phyloP scores from a whole-genome alignment of 345 rosid species.

The Populus euphratica region DNA sequence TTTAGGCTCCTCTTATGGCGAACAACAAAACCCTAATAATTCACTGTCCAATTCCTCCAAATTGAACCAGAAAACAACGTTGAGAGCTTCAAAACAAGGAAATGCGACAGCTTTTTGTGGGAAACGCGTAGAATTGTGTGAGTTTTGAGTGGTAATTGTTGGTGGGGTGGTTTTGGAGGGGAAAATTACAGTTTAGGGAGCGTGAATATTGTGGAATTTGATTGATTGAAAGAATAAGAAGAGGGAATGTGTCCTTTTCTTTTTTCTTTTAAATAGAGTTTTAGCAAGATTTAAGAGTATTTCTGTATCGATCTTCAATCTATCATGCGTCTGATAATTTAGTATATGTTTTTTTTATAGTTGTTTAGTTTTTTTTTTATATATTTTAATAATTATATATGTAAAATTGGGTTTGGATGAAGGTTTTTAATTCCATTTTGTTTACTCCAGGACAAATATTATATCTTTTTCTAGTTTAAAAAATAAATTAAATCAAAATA shows the following conservation, averaged over 20 bases:
- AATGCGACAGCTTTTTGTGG: neutral
- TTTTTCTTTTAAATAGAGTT: neutral
- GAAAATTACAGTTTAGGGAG: neutral
- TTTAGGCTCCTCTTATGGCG: neutral
- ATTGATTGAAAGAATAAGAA: conserved; percentile 25
- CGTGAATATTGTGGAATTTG: conserved; percentile 13
- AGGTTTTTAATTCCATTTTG: no score
- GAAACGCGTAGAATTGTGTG: neutral
- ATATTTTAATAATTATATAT: no score
- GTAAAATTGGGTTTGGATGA: no score
- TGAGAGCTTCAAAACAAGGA: neutral
- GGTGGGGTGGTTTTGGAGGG: neutral
- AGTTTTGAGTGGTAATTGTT: neutral
- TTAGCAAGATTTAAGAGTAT: no score
- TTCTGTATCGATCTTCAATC: no score
- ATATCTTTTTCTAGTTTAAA: no score
- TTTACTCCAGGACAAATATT: no score
- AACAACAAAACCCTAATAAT: neutral
- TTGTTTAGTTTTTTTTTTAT: no score
- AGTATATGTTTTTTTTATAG: no score
- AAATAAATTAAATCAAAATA: no score
- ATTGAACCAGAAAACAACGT: neutral
- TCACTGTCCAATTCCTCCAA: neutral
- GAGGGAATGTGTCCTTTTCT: conserved; percentile 22
- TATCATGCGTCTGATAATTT: no score